phyloP scores from a whole-genome alignment of 495 filamentous ascomycete species.

The Darksidea phi region DNA sequence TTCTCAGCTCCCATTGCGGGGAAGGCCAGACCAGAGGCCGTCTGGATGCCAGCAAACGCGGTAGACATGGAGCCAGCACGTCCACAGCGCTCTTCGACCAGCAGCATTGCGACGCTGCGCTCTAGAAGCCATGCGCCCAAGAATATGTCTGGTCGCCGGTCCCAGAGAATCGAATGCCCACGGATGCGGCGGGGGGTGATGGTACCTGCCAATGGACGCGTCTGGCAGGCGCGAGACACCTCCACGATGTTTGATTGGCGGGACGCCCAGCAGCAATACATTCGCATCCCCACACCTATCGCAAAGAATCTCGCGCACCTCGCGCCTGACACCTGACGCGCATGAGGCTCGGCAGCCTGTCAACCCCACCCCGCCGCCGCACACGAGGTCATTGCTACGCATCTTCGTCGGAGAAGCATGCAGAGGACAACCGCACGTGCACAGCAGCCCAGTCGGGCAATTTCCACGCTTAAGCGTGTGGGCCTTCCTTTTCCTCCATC shows the following conservation, averaged over 20 bases:
- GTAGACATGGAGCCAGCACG: background rate
- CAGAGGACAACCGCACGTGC: background rate
- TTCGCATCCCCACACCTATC: background rate
- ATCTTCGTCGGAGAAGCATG: too few species aligned
- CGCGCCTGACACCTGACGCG: background rate
- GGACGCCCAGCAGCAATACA: background rate
- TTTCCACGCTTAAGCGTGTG: background rate
- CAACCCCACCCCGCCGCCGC: too few species aligned
- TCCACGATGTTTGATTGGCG: background rate
- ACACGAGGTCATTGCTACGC: too few species aligned
- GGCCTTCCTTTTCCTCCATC: background rate
- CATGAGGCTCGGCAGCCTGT: too few species aligned
- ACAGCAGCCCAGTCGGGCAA: background rate
- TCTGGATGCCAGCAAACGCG: background rate
- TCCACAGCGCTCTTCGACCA: background rate
- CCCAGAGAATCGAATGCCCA: too few species aligned
- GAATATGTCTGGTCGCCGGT: too few species aligned
- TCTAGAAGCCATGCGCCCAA: background rate
- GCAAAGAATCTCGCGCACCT: background rate
- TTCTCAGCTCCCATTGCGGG: constrained; percentile 16
- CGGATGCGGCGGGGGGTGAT: too few species aligned
- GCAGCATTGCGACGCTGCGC: background rate
- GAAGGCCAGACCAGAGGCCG: background rate
- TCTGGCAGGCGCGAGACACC: background rate
- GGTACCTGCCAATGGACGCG: too few species aligned